These are phyloP conservation scores for Tulasnella sp. DNA, from an alignment of 768 basidiomycete species.

Conservation along the genomic window DNA sequence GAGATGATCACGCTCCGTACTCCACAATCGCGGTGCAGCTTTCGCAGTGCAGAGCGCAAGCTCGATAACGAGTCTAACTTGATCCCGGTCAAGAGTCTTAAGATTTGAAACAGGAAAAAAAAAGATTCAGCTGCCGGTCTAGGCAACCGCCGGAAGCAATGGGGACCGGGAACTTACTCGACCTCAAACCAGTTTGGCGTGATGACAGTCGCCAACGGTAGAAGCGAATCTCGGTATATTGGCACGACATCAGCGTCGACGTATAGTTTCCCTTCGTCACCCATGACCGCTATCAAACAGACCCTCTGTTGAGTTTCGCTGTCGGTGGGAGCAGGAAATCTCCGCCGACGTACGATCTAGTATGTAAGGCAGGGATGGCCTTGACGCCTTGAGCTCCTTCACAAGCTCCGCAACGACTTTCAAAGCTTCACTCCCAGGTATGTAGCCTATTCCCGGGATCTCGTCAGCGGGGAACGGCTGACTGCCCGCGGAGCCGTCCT, in stretches of 20 bases:
- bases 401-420: constrained; percentile 52
- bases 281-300: constrained; percentile 68
- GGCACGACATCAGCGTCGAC: constrained; percentile 81
- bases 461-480: not conserved
- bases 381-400: constrained; percentile 43
- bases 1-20: constrained; percentile 88
- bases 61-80: constrained; percentile 55
- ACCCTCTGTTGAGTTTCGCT: not conserved
- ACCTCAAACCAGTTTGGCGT: constrained; percentile 98
- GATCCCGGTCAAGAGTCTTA: constrained; percentile 64
- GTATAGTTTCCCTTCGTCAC: constrained; percentile 82
- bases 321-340: not conserved
- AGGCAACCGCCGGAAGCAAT: not conserved
- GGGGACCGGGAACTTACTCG: constrained; percentile 45
- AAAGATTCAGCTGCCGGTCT: too few species aligned
- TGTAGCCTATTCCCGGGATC: constrained; percentile 51
- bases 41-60: constrained; percentile 53
- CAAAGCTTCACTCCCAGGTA: constrained; percentile 73
- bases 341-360: constrained; percentile 64
- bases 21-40: constrained; percentile 61
- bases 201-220: constrained; percentile 81
- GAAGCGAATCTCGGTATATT: constrained; percentile 60
- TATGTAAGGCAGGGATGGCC: constrained; percentile 64
- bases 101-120: not conserved
- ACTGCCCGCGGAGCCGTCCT: not conserved